Percentiles rank a stretch among this genome's conserved stretches.
Conservation (phyloP, 805 yeast species). For the Naumovozyma baii region DNA sequence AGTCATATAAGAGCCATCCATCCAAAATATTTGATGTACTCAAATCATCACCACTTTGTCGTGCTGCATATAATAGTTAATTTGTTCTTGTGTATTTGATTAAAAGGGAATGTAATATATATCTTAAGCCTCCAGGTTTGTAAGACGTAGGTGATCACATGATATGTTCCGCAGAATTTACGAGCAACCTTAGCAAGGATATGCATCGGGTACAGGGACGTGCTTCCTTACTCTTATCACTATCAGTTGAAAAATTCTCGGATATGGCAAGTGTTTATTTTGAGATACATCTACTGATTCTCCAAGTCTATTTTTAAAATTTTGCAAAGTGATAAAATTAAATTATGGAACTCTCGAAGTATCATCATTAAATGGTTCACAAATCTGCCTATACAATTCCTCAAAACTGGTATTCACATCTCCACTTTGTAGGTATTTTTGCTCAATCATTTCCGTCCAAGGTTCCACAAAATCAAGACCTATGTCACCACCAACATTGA, state of each 20-base stretch:
- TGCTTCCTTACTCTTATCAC: not conserved
- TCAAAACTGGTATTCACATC: slow-evolving; percentile 16
- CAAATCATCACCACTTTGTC: slow-evolving; percentile 23
- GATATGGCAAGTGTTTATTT: not conserved
- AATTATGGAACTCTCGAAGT: not conserved
- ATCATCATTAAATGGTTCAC: not conserved
- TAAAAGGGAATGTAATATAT: slow-evolving; percentile 20
- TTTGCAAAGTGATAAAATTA: too few relatives aligned
- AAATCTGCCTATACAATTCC: slow-evolving; percentile 5
- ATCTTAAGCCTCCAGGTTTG: slow-evolving; percentile 14
- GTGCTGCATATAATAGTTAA: slow-evolving; percentile 20
- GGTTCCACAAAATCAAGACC: slow-evolving; percentile 61
- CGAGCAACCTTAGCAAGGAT: not conserved
- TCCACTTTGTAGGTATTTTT: slow-evolving; percentile 37
- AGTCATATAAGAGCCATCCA: slow-evolving; percentile 36
- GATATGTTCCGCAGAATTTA: not conserved
- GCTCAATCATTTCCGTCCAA: slow-evolving; percentile 73
- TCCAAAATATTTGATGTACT: slow-evolving; percentile 25
- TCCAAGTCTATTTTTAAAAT: too few relatives aligned
- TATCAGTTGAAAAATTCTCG: not conserved
- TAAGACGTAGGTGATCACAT: slow-evolving; percentile 1
- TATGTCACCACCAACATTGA: slow-evolving; percentile 38
- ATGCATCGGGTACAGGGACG: not conserved
- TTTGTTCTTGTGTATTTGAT: slow-evolving; percentile 15
- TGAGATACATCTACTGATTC: not conserved